Base-by-base conservation (phyloP, 2,329 filamentous ascomycete species). In the Beauveria sp. region DNA sequence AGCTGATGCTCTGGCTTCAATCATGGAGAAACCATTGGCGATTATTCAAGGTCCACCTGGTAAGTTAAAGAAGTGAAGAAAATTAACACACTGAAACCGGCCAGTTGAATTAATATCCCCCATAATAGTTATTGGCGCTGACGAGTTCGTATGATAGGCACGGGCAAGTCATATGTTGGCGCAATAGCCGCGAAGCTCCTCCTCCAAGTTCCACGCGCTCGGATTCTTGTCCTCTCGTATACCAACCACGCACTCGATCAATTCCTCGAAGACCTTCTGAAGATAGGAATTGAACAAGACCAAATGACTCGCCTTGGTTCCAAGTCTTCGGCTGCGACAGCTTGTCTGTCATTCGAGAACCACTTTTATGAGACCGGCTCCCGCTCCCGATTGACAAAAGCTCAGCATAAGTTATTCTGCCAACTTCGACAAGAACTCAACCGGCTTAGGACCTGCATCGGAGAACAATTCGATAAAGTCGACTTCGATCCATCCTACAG, bases 81-180 rank as follows among this genome's bases (percentile, higher is more conserved):
- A 16, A 38, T 3, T 2, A 16, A 38, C 12, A 38, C 14, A 38
- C 34, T 16, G 5, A 14, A 38, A 6, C 34, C 12, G 12, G 34
- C 2, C 2, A 38, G 1, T 38, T 16, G 12, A 0, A 38, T 16
- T 2, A 4, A 10, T 34, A 46, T 28, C 51, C 50, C 7, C 14
- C 45, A 38, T 34, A 1, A 26, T 20, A 22, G 2, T 38, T 16
- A 20, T 43, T 26, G 54, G 43, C 63, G 57, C 59, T 52, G 6
- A 60, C 38, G 3, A 5, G 2, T 24, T 60, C 34, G 2, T 1
- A 43, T 63, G 50, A 22, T 51, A 86, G 86, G 87, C 0, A 92
- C 88, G 0, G 89, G 89, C 1, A 93, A 93, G 65, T 90, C 87
- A 0, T 90, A 90, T 64, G 81, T 90, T 3, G 89, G 89, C 0